Evolutionary conservation across 805 yeast species (phyloP), one percentile per base, ranked within the genome.

Genomic region (Helenozyma baotianmanensis): DNA sequence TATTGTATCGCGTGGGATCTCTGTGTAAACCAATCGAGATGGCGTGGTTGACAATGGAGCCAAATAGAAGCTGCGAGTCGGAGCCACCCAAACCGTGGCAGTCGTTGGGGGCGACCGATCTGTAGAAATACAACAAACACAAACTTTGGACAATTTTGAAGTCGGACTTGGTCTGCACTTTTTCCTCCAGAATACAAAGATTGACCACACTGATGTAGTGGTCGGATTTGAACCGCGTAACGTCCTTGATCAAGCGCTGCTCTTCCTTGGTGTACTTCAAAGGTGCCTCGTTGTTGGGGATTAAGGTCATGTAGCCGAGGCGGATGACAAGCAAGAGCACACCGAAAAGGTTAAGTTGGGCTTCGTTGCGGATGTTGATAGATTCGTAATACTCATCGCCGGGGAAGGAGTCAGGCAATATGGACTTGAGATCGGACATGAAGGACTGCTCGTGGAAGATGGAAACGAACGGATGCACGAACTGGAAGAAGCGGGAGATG

Each of bases 101-200:
- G 42, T 68, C 72, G 33, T 62, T 60, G 1, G 73, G 73, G 9
- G 61, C 55, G 10, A 65, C 61, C 23, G 49, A 52, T 13, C 64
- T 36, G 40, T 64, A 66, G 33, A 56, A 62, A 33, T 58, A 51
- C 9, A 58, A 35, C 14, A 64, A 49, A 9, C 58, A 42, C 33
- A 64, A 49, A 4, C 56, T 36, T 38, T 67, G 72, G 2, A 68
- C 61, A 23, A 56, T 42, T 35, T 57, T 55, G 31, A 66, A 49
- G 4, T 64, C 47, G 14, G 68, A 57, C 43, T 57, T 59, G 14
- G 47, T 38, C 1, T 53, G 47, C 9, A 56, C 47, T 15, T 45
- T 50, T 21, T 54, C 52, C 25, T 61, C 66, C 3, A 62, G 51
- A 14, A 61, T 47, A 42, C 70, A 65, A 16, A 64, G 36, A 26